phyloP scores from a whole-genome alignment of 1,284 basidiomycete species.

The Neonothopanus nambi region DNA sequence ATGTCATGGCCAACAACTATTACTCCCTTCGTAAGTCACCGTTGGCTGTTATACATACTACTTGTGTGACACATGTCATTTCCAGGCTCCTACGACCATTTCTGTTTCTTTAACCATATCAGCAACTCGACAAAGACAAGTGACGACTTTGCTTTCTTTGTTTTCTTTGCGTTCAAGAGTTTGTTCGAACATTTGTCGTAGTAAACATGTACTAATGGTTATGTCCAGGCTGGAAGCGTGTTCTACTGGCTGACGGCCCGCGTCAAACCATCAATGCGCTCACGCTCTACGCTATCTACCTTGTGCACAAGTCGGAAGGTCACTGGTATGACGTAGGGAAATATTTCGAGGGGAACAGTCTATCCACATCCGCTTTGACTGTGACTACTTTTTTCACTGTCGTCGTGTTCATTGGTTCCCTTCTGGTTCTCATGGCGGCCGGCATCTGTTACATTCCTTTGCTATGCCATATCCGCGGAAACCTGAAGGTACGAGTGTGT shows the following conservation, averaged over 20 bases:
- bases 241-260: slow-evolving; percentile 94
- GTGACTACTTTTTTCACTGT: slow-evolving; percentile 92
- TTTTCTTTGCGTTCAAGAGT: slow-evolving; percentile 99
- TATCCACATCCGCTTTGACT: slow-evolving; percentile 83
- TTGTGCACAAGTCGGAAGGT: slow-evolving; percentile 67
- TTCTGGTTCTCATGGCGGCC: slow-evolving; percentile 81
- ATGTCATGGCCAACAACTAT: slow-evolving; percentile 95
- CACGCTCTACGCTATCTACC: slow-evolving; percentile 90
- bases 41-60: background rate
- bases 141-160: slow-evolving; percentile 98
- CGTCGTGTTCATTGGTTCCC: slow-evolving; percentile 81
- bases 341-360: slow-evolving; percentile 67
- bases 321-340: slow-evolving; percentile 69
- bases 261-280: slow-evolving; percentile 96
- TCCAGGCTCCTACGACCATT: slow-evolving; percentile 91
- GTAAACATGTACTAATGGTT: slow-evolving; percentile 13
- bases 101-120: slow-evolving; percentile 98
- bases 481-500: slow-evolving; percentile 69
- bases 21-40: slow-evolving; percentile 80
- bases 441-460: slow-evolving; percentile 90
- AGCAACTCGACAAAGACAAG: slow-evolving; percentile 93
- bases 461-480: slow-evolving; percentile 93
- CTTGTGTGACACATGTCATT: slow-evolving; percentile 3
- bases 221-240: slow-evolving; percentile 86
- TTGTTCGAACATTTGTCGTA: slow-evolving; percentile 26